These are phyloP conservation scores for Crepidotus variabilis DNA, from an alignment of 768 basidiomycete genomes.

Conservation along the genomic window DNA sequence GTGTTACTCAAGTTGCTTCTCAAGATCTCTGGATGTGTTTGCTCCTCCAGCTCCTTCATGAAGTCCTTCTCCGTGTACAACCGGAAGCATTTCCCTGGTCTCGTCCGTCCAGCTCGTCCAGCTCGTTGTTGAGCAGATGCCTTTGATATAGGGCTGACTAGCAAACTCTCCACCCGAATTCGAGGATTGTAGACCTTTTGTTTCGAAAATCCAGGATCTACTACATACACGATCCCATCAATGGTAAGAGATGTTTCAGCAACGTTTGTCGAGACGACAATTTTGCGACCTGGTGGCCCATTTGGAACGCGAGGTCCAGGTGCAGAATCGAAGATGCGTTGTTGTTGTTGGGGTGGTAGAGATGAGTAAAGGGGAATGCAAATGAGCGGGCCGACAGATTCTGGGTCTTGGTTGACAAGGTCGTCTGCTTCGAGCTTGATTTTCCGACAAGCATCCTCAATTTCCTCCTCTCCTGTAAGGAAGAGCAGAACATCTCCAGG, in stretches of 20 bases:
- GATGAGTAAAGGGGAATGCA: constrained; percentile 96
- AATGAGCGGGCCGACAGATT: constrained; percentile 77
- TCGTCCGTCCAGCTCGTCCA: constrained; percentile 92
- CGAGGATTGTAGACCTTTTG: constrained; percentile 98
- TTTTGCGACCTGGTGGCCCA: constrained; percentile 86
- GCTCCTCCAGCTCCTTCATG: constrained; percentile 92
- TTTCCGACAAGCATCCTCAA: constrained; percentile 93
- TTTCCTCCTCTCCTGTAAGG: constrained; percentile 98
- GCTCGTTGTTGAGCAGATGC: constrained; percentile 95
- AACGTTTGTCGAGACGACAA: constrained; percentile 95
- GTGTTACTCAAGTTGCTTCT: constrained; percentile 91
- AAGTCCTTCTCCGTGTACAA: constrained; percentile 98
- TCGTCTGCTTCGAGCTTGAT: constrained; percentile 91
- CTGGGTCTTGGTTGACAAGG: constrained; percentile 63
- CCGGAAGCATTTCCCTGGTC: constrained; percentile 96
- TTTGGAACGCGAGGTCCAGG: constrained; percentile 57
- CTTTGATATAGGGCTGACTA: constrained; percentile 95
- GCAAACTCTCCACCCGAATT: constrained; percentile 89
- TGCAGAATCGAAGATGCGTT: constrained; percentile 91
- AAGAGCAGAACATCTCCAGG: constrained; percentile 92
- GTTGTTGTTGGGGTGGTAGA: constrained; percentile 91
- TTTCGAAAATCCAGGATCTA: constrained; percentile 96
- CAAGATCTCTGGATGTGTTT: constrained; percentile 95
- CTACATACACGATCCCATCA: constrained; percentile 99
- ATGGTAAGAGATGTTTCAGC: constrained; percentile 98